phyloP scores from a whole-genome alignment of 2,329 filamentous ascomycete genomes.

The Lecanosticta acicola region DNA sequence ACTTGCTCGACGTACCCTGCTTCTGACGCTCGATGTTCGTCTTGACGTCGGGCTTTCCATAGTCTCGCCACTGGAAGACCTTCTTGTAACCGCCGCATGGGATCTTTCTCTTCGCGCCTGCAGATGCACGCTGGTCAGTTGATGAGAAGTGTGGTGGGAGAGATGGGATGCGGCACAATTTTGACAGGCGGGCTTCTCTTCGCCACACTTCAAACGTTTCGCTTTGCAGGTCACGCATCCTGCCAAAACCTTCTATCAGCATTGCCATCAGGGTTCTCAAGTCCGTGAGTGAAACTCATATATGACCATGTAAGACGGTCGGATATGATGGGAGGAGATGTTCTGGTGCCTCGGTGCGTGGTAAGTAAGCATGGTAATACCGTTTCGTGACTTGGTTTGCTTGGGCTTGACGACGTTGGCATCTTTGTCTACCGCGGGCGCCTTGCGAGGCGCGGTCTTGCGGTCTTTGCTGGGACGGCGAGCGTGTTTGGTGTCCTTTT shows the following conservation, averaged over 20 bases:
- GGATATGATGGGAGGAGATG: background rate
- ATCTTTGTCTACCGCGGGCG: slow-evolving; percentile 13
- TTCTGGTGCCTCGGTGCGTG: slow-evolving; percentile 6
- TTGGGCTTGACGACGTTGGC: slow-evolving; percentile 53
- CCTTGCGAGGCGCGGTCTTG: slow-evolving; percentile 20
- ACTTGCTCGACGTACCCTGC: slow-evolving; percentile 36
- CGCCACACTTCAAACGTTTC: slow-evolving; percentile 68
- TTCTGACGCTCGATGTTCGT: slow-evolving; percentile 41
- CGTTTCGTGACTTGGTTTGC: slow-evolving; percentile 70
- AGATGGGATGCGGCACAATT: slow-evolving; percentile 10
- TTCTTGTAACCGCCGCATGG: slow-evolving; percentile 67
- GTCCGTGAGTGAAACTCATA: background rate
- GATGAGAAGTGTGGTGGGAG: background rate
- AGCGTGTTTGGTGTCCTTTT: slow-evolving; percentile 30
- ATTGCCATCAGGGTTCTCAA: slow-evolving; percentile 7
- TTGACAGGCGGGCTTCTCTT: slow-evolving; percentile 51
- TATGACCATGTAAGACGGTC: too few relatives aligned
- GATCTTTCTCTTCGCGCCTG: slow-evolving; percentile 53
- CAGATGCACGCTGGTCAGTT: background rate
- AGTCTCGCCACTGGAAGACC: slow-evolving; percentile 69
- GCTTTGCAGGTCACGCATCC: slow-evolving; percentile 69
- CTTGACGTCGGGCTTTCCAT: slow-evolving; percentile 57
- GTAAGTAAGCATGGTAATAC: slow-evolving; percentile 42
- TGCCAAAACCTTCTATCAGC: slow-evolving; percentile 33
- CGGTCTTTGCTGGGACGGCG: slow-evolving; percentile 22